Conservation (phyloP, 768 basidiomycete species). For the Rhizopogon vesiculosus region DNA sequence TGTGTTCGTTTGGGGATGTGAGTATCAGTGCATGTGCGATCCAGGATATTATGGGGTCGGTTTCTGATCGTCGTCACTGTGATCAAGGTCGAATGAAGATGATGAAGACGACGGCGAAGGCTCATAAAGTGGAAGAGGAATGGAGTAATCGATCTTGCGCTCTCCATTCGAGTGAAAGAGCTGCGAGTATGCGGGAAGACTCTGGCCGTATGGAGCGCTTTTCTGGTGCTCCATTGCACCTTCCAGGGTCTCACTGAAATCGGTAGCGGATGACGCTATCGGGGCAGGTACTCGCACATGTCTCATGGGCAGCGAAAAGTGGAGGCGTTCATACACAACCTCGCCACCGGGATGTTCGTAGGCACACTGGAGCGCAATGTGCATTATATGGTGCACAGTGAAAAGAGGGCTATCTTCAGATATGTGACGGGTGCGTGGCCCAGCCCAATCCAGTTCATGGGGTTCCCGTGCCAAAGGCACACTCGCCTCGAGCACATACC, state of each 20-base stretch:
- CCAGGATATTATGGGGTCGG: conserved; percentile 1
- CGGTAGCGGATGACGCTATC: neutral
- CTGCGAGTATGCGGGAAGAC: conserved; percentile 74
- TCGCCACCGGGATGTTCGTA: conserved; percentile 44
- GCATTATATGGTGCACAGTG: conserved; percentile 48
- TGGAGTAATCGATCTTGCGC: conserved; percentile 61
- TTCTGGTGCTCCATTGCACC: conserved; percentile 4
- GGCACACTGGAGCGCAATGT: conserved; percentile 48
- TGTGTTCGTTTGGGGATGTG: neutral
- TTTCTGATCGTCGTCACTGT: conserved; percentile 4
- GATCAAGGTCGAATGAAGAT: neutral
- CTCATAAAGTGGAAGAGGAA: conserved; percentile 60
- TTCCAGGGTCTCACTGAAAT: conserved; percentile 3
- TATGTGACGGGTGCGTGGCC: conserved; percentile 31
- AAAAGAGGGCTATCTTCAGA: conserved; percentile 52
- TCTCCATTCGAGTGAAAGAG: conserved; percentile 74
- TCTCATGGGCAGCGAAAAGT: conserved; percentile 43
- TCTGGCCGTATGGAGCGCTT: conserved; percentile 17
- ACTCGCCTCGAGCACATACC: conserved; percentile 22
- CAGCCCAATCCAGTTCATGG: conserved; percentile 23
- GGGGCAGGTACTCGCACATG: conserved; percentile 41
- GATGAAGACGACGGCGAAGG: conserved; percentile 24
- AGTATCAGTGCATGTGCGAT: neutral
- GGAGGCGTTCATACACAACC: conserved; percentile 19
- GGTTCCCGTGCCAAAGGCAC: conserved; percentile 15